Conservation (phyloP, 257 asterid species). For the Perilla frutescens region DNA sequence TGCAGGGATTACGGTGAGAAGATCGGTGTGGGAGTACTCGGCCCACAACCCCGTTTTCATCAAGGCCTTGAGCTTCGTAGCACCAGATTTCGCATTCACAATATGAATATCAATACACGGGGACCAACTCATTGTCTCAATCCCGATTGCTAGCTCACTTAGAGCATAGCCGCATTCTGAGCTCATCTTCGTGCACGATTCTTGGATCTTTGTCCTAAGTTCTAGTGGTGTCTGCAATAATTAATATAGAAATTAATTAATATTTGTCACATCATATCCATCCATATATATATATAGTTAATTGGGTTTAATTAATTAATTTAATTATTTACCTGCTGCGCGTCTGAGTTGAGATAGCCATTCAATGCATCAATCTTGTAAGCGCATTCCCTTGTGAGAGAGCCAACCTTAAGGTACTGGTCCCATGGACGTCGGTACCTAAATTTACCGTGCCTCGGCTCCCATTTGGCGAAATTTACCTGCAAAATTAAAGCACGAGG, state of each 20-base stretch:
- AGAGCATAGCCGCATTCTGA: slow-evolving; percentile 51
- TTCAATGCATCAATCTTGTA: slow-evolving; percentile 61
- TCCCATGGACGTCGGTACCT: slow-evolving; percentile 72
- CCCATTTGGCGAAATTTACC: slow-evolving; percentile 84
- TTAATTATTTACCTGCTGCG: slow-evolving; percentile 38
- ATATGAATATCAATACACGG: slow-evolving; percentile 30
- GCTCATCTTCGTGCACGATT: slow-evolving; percentile 52
- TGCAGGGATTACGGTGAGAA: slow-evolving; percentile 41
- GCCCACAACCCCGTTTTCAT: slow-evolving; percentile 43
- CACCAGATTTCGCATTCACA: slow-evolving; percentile 42
- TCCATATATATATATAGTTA: too few relatives aligned
- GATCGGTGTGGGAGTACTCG: slow-evolving; percentile 1
- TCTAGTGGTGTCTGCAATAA: slow-evolving; percentile 44
- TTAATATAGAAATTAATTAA: neutral
- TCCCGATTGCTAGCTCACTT: slow-evolving; percentile 48
- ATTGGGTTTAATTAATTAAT: neutral
- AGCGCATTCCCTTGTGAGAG: slow-evolving; percentile 61
- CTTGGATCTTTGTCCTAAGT: slow-evolving; percentile 41
- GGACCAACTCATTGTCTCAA: slow-evolving; percentile 50
- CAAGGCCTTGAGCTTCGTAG: slow-evolving; percentile 40
- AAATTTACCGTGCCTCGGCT: slow-evolving; percentile 70
- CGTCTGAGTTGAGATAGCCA: slow-evolving; percentile 48
- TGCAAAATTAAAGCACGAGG: slow-evolving; percentile 2
- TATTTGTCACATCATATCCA: too few relatives aligned
- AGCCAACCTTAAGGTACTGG: slow-evolving; percentile 63